Conservation (phyloP, 139 green algal genomes). For the Chlorella sp. region DNA sequence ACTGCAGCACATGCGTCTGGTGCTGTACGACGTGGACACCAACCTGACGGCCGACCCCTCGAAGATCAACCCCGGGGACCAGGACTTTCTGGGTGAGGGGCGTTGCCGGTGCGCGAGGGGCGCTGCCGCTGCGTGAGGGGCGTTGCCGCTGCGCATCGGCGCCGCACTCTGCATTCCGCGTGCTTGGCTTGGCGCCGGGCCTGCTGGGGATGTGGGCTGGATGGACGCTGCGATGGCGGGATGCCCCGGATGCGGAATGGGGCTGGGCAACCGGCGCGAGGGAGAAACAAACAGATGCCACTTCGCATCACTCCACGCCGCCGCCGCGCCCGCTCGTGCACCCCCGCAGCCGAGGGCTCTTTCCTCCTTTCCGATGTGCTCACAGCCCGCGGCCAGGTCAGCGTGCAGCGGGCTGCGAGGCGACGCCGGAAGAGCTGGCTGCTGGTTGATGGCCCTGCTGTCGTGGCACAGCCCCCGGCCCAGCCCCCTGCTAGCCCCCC, state of each 20-base stretch:
- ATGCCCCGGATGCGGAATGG: background rate
- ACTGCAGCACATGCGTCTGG: slow-evolving; percentile 38
- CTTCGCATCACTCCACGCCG: background rate
- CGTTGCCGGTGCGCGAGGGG: background rate
- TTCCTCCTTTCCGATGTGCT: slow-evolving; percentile 30
- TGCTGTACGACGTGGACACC: slow-evolving; percentile 41
- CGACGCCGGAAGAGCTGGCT: too few relatives aligned
- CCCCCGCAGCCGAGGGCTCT: slow-evolving; percentile 2
- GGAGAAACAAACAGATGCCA: too few relatives aligned
- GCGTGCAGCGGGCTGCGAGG: too few relatives aligned
- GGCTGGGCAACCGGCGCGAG: background rate
- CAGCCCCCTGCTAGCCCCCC: too few relatives aligned
- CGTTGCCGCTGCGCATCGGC: background rate
- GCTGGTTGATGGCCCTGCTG: too few relatives aligned
- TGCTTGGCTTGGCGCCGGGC: too few relatives aligned
- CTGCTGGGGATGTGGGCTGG: background rate
- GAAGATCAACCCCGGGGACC: slow-evolving; percentile 27
- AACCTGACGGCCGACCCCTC: slow-evolving; percentile 17
- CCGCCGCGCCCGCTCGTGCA: background rate
- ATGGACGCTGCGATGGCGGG: background rate
- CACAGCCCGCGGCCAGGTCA: slow-evolving; percentile 11
- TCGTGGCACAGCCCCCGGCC: too few relatives aligned
- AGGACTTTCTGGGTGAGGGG: slow-evolving; percentile 45
- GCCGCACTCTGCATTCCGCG: too few relatives aligned
- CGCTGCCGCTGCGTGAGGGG: background rate